Evolutionary conservation across 768 basidiomycete species (phyloP).

Genomic region (Gloeopeniophorella convolvens): DNA sequence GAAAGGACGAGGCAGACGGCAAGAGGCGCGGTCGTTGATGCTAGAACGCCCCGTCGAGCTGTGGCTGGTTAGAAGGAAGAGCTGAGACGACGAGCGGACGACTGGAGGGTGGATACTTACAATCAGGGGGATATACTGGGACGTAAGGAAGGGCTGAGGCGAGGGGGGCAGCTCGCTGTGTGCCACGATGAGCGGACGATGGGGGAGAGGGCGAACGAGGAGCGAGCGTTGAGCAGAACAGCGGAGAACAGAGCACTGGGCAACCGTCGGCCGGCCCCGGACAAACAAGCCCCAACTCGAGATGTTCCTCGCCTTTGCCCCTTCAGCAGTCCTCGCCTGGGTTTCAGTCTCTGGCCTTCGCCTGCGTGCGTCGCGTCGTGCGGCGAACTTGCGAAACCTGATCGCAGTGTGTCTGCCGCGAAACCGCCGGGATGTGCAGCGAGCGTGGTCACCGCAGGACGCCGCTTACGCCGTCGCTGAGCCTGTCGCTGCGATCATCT

Average conservation of each 20-base stretch:
- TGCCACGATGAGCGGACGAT: not conserved
- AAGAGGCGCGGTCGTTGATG: not conserved
- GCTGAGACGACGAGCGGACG: no score
- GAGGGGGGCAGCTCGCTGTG: not conserved
- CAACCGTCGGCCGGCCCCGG: constrained; percentile 7
- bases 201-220: not conserved
- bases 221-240: not conserved
- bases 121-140: not conserved
- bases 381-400: no score
- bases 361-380: no score
- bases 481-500: no score
- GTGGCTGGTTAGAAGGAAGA: no score
- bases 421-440: no score
- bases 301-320: not conserved
- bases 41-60: not conserved
- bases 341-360: no score
- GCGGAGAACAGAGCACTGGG: not conserved
- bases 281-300: not conserved
- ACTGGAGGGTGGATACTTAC: no score
- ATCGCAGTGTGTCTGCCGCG: no score
- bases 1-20: not conserved
- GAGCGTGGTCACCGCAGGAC: no score
- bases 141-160: not conserved
- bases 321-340: no score
- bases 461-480: no score